Evolutionary conservation across 305 asterid genomes (phyloP), one percentile per base, ranked within the genome.

Genomic region (Fraxinus xanthoxyloides): DNA sequence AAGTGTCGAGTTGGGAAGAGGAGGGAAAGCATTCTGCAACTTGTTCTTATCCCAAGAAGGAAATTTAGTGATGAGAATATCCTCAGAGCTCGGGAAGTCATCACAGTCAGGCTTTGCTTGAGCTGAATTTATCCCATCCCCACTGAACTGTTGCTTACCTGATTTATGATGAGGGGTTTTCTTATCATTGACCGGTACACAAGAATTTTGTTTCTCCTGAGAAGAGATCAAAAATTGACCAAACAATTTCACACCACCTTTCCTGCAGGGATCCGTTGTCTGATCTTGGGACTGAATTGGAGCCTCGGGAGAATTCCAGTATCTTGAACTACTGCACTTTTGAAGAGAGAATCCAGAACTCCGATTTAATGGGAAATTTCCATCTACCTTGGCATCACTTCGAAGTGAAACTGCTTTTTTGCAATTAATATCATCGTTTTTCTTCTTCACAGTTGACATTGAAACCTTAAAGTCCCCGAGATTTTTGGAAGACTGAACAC

Each of bases 221-320:
- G 93, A 81, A 9, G 93, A 87, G 23, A 90, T 85, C 72, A 95
- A 91, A 82, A 97, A 90, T 89, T 95, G 93, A 76, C 99, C 99
- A 59, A 97, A 97, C 83, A 97, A 86, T 87, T 95, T 97, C 77
- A 97, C 93, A 84, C 95, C 97, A 48, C 97, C 93, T 82, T 88
- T 95, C 82, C 91, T 87, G 35, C 88, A 81, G 36, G 34, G 80
- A 81, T 86, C 90, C 76, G 80, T 78, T 32, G 76, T 83, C 80
- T 85, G 88, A 43, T 80, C 93, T 72, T 69, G 89, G 77, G 89
- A 78, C 72, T 83, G 87, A 84, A 79, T 81, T 26, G 85, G 86
- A 34, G 79, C 80, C 82, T 88, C 89, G 23, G 81, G 59, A 15
- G 56, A 88, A 83, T 48, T 73, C 73, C 82, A 84, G 79, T 82